A percentile compares a stretch with the other conserved stretches of the same genome.
Evolutionary conservation across 768 basidiomycete genomes (phyloP).

Genomic region (Trametes elegans): DNA sequence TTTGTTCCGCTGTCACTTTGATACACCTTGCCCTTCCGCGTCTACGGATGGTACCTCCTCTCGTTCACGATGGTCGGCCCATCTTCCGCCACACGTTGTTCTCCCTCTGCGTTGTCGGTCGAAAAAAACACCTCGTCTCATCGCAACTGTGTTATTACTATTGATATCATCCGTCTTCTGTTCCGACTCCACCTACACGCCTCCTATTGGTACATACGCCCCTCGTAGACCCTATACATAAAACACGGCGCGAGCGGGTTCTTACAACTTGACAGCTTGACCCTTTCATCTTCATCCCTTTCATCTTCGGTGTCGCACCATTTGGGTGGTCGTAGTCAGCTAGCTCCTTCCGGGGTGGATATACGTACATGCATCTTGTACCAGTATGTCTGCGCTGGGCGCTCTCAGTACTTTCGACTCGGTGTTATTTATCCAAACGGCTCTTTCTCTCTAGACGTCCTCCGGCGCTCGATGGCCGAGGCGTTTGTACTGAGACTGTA

Average conservation of each 20-base stretch:
- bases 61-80: neutral
- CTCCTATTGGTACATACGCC: conserved; percentile 1
- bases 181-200: conserved; percentile 1
- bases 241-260: neutral
- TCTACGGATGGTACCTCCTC: neutral
- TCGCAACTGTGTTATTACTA: conserved; percentile 20
- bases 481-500: too few species aligned
- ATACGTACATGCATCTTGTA: conserved; percentile 19
- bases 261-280: neutral
- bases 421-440: conserved; percentile 14
- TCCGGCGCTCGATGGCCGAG: too few species aligned
- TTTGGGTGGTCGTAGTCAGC: conserved; percentile 11
- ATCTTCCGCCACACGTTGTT: conserved; percentile 4
- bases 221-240: neutral
- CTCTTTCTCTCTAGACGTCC: neutral
- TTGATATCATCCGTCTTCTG: conserved; percentile 6
- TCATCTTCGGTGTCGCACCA: neutral
- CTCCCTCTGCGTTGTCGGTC: conserved; percentile 11
- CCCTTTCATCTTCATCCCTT: neutral
- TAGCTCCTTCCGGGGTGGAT: conserved; percentile 12
- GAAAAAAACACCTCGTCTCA: conserved; percentile 1
- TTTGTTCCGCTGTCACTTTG: conserved; percentile 6
- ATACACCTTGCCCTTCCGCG: neutral
- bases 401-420: conserved; percentile 9
- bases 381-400: conserved; percentile 19